A percentile compares a stretch with the other conserved stretches of the same genome.
Evolutionary conservation across 805 yeast species (phyloP).

Genomic region (Yarrowia phangngaensis): DNA sequence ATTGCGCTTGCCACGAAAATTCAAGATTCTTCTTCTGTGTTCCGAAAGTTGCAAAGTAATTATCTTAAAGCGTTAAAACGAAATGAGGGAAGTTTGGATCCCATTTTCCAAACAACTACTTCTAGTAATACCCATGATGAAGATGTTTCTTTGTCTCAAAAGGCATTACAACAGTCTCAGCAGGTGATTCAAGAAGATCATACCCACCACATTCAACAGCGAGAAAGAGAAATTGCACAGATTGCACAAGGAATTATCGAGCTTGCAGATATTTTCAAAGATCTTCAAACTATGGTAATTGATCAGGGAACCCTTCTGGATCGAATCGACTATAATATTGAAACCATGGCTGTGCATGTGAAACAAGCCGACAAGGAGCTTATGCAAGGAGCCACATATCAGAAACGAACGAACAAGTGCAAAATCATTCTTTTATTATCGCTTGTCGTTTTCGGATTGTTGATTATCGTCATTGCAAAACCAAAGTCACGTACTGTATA

Average conservation of each 20-base stretch:
- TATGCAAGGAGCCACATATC: constrained; percentile 71
- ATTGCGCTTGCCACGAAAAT: constrained; percentile 80
- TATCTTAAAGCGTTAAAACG: constrained; percentile 72
- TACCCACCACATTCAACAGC: constrained; percentile 52
- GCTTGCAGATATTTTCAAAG: constrained; percentile 87
- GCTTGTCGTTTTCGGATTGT: constrained; percentile 64
- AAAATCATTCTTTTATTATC: constrained; percentile 72
- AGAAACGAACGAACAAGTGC: constrained; percentile 86
- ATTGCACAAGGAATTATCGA: constrained; percentile 93
- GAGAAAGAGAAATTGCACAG: constrained; percentile 86
- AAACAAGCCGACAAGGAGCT: constrained; percentile 75
- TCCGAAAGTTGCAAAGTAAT: constrained; percentile 82
- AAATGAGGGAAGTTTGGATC: constrained; percentile 54
- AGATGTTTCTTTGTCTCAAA: constrained; percentile 39
- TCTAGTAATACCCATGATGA: constrained; percentile 31
- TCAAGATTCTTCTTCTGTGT: constrained; percentile 71
- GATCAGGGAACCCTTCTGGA: constrained; percentile 95
- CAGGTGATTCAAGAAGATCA: constrained; percentile 28
- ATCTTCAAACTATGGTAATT: constrained; percentile 83
- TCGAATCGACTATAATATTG: constrained; percentile 87
- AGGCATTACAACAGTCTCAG: constrained; percentile 39
- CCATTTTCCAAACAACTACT: constrained; percentile 23
- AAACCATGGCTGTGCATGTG: constrained; percentile 71
- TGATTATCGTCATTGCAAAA: constrained; percentile 66
- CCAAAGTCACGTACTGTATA: constrained; percentile 33